Evolutionary conservation across 2,329 filamentous ascomycete genomes (phyloP).

Genomic region (Aspergillus tubingensis): DNA sequence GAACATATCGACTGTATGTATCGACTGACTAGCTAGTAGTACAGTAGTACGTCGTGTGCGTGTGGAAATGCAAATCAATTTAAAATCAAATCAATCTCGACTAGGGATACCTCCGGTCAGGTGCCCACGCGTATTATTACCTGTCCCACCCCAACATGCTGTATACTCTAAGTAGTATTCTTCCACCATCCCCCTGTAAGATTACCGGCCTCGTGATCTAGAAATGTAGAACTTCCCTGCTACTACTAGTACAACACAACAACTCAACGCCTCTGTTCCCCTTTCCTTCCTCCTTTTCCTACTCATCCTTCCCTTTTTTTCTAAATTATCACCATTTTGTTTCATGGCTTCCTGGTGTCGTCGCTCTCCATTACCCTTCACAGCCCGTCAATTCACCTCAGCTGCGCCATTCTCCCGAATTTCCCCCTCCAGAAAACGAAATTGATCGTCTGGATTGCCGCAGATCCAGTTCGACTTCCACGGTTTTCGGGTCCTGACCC

Average conservation of each 20-base stretch:
- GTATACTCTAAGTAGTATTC: no score
- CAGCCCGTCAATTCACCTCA: not conserved
- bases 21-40: no score
- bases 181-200: not conserved
- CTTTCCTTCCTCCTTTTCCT: not conserved
- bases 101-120: not conserved
- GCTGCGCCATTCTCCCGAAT: not conserved
- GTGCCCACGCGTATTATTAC: not conserved
- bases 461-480: conserved; percentile 1
- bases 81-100: no score
- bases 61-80: no score
- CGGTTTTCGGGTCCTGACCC: not conserved
- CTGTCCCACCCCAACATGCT: no score
- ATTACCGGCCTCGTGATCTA: not conserved
- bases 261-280: not conserved
- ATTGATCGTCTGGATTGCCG: not conserved
- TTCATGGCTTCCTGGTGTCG: not conserved
- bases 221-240: not conserved
- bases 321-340: not conserved
- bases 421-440: no score
- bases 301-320: not conserved
- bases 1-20: no score
- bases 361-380: conserved; percentile 1
- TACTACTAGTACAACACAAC: not conserved
- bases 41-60: no score